Percentiles rank a stretch among this genome's conserved stretches.
Evolutionary conservation across 1,139 yeast species (phyloP).

Genomic region (Saccharomyces pastorianus): DNA sequence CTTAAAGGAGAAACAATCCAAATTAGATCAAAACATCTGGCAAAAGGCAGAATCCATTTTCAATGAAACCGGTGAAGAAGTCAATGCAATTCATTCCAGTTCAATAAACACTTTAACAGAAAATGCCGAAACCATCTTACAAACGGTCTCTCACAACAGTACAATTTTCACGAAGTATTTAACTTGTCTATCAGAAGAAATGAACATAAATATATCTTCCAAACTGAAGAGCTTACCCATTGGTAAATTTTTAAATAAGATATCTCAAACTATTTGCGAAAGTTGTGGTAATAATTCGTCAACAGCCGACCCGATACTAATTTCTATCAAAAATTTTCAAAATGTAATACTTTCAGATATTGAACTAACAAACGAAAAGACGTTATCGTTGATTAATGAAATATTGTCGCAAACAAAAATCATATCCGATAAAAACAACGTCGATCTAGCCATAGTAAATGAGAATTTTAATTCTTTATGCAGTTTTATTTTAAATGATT

Average conservation of each 20-base stretch:
- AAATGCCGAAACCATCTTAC: neutral
- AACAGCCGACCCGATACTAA: neutral
- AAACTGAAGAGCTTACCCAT: neutral
- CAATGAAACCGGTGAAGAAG: neutral
- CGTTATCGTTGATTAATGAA: neutral
- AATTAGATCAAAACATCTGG: slow-evolving; percentile 4
- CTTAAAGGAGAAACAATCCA: slow-evolving; percentile 5
- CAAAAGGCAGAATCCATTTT: slow-evolving; percentile 3
- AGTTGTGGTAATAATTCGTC: neutral
- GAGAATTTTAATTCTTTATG: neutral
- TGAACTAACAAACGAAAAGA: neutral
- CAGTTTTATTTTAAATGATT: slow-evolving; percentile 3
- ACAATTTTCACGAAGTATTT: neutral
- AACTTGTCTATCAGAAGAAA: neutral
- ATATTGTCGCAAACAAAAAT: neutral
- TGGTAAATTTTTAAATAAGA: neutral
- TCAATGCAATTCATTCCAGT: neutral
- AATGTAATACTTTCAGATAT: neutral
- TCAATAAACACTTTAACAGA: neutral
- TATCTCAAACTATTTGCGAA: neutral
- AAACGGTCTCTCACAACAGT: neutral
- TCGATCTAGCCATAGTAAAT: neutral
- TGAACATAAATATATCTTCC: neutral
- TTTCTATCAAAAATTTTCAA: neutral
- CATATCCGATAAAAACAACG: neutral